phyloP scores from a whole-genome alignment of 345 rosid species.

The Sonneratia caseolaris region DNA sequence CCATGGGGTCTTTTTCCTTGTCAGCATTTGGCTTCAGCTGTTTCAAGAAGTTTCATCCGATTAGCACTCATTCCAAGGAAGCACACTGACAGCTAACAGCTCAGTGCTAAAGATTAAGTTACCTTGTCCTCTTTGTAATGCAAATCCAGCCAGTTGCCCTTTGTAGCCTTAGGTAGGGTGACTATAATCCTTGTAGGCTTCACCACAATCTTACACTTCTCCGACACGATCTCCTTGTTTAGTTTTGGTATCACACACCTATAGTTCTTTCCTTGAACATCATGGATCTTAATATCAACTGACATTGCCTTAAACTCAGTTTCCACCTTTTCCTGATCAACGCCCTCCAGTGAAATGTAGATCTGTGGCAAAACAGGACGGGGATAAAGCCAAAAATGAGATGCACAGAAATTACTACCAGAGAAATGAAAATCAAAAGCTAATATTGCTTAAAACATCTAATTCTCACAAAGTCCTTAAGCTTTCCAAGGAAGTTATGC shows the following conservation, averaged over 20 bases:
- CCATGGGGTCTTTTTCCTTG: constrained; percentile 84
- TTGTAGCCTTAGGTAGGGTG: constrained; percentile 60
- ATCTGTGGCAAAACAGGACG: constrained; percentile 26
- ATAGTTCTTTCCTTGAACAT: constrained; percentile 75
- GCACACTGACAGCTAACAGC: too few relatives aligned
- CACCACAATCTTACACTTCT: constrained; percentile 60
- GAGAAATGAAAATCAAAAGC: background rate
- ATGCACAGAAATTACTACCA: too few relatives aligned
- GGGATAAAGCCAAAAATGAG: background rate
- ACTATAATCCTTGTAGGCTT: constrained; percentile 66
- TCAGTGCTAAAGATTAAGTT: background rate
- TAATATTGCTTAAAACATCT: too few relatives aligned
- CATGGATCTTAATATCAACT: constrained; percentile 64
- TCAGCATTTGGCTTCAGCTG: constrained; percentile 80
- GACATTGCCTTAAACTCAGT: constrained; percentile 59
- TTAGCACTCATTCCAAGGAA: background rate
- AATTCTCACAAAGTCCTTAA: too few relatives aligned
- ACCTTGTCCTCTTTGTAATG: constrained; percentile 93
- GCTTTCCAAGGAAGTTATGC: too few relatives aligned
- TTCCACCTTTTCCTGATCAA: constrained; percentile 56
- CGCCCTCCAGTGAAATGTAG: constrained; percentile 73
- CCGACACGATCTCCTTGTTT: constrained; percentile 70
- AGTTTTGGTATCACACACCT: constrained; percentile 58
- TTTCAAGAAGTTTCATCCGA: background rate
- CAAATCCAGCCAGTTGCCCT: constrained; percentile 83